Evolutionary conservation across 495 filamentous ascomycete genomes (phyloP).

Genomic region (Trichoderma asperelloides): DNA sequence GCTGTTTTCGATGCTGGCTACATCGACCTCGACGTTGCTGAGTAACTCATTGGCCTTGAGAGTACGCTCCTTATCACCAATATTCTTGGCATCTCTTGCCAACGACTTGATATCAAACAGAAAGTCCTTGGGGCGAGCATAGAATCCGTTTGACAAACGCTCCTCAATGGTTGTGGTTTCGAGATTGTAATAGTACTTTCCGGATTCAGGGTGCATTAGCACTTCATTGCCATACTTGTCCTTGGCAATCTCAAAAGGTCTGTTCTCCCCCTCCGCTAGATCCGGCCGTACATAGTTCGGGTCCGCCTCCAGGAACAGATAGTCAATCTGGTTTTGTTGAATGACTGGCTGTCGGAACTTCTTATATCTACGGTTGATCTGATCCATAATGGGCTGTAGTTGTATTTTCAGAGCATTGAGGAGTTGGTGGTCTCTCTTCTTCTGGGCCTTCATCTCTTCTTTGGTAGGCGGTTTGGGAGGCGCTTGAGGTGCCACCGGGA

Average conservation of each 20-base stretch:
- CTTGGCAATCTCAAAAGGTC: slow-evolving; percentile 65
- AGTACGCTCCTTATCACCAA: slow-evolving; percentile 65
- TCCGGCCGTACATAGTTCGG: slow-evolving; percentile 75
- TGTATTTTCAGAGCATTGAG: slow-evolving; percentile 79
- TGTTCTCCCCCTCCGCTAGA: slow-evolving; percentile 48
- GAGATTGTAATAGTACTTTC: slow-evolving; percentile 88
- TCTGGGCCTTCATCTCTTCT: slow-evolving; percentile 71
- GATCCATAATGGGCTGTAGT: slow-evolving; percentile 90
- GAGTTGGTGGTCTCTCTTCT: slow-evolving; percentile 66
- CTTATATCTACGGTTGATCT: slow-evolving; percentile 75
- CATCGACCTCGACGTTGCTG: slow-evolving; percentile 87
- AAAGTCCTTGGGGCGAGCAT: slow-evolving; percentile 81
- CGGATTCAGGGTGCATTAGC: slow-evolving; percentile 56
- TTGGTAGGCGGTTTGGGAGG: slow-evolving; percentile 54
- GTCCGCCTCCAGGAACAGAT: slow-evolving; percentile 74
- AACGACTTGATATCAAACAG: slow-evolving; percentile 74
- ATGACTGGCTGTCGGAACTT: slow-evolving; percentile 75
- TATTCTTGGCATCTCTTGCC: slow-evolving; percentile 68
- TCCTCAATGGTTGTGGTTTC: slow-evolving; percentile 92
- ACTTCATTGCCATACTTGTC: slow-evolving; percentile 69
- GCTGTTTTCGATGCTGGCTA: slow-evolving; percentile 56
- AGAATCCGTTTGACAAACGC: slow-evolving; percentile 88
- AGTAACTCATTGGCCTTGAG: slow-evolving; percentile 84
- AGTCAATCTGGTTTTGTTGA: slow-evolving; percentile 58
- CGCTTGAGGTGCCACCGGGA: slow-evolving; percentile 66